phyloP scores from a whole-genome alignment of 2,329 filamentous ascomycete genomes.

The Escovopsis sp. region DNA sequence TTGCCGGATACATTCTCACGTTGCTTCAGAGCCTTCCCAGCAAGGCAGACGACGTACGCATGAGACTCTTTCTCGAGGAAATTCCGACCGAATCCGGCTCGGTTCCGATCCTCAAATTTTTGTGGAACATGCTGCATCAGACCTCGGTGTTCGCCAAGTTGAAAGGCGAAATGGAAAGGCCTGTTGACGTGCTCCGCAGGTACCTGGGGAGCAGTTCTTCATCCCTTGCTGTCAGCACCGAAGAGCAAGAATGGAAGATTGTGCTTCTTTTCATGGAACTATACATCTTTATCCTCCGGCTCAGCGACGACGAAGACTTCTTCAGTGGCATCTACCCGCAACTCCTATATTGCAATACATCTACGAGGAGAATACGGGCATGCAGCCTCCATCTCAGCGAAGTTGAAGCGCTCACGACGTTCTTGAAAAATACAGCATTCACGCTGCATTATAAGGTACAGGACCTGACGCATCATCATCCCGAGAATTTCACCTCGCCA shows the following conservation, averaged over 20 bases:
- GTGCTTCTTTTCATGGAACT: conserved; percentile 85
- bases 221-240: conserved; percentile 9
- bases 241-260: conserved; percentile 62
- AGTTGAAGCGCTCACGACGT: conserved; percentile 59
- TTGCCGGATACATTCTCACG: conserved; percentile 78
- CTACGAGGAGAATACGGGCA: conserved; percentile 34
- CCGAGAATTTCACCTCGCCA: conserved; percentile 9
- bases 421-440: conserved; percentile 84
- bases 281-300: conserved; percentile 80
- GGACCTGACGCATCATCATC: conserved; percentile 32
- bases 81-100: conserved; percentile 36
- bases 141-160: conserved; percentile 26
- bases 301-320: conserved; percentile 96
- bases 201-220: conserved; percentile 18
- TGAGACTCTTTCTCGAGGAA: conserved; percentile 65
- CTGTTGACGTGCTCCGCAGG: conserved; percentile 15
- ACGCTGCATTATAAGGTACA: conserved; percentile 72
- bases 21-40: conserved; percentile 73
- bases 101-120: conserved; percentile 46
- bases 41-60: conserved; percentile 75
- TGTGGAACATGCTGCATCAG: conserved; percentile 52
- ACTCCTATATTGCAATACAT: conserved; percentile 22
- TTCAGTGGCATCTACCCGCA: conserved; percentile 42
- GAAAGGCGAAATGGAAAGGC: conserved; percentile 14
- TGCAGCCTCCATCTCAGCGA: conserved; percentile 59